Evolutionary conservation across 805 yeast species (phyloP).

Genomic region (Metschnikowia gelsemii): DNA sequence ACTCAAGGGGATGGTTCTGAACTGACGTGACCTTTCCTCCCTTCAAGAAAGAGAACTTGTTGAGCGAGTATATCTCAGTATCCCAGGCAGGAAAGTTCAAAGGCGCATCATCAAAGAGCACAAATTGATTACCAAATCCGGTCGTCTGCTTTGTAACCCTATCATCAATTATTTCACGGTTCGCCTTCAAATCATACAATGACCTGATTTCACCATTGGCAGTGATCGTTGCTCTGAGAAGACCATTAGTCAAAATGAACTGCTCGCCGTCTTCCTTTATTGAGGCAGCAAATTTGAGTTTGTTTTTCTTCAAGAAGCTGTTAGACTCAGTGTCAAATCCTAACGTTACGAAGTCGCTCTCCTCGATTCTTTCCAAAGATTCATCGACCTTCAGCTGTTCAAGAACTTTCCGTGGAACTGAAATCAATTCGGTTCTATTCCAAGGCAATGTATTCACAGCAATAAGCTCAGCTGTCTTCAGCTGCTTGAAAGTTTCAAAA

Average conservation of each 20-base stretch:
- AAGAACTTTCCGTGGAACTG: conserved; percentile 26
- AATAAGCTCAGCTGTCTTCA: neutral
- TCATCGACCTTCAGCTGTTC: conserved; percentile 6
- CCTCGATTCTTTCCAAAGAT: conserved; percentile 10
- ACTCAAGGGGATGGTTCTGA: conserved; percentile 56
- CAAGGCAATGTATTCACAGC: conserved; percentile 63
- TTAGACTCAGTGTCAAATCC: conserved; percentile 19
- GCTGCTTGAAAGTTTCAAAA: conserved; percentile 23
- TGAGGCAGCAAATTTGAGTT: conserved; percentile 46
- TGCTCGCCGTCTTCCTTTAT: conserved; percentile 42
- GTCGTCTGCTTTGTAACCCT: conserved; percentile 50
- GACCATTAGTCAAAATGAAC: conserved; percentile 58
- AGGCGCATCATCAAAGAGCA: conserved; percentile 87
- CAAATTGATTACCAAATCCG: conserved; percentile 74
- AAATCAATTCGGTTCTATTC: conserved; percentile 51
- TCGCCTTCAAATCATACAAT: conserved; percentile 55
- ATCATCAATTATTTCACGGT: conserved; percentile 65
- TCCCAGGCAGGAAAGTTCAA: conserved; percentile 96
- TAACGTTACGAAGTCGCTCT: conserved; percentile 10
- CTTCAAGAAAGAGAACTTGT: conserved; percentile 54
- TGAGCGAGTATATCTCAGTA: conserved; percentile 85
- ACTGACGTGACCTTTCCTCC: conserved; percentile 42
- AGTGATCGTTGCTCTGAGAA: conserved; percentile 54
- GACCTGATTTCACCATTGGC: conserved; percentile 58
- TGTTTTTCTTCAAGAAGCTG: conserved; percentile 13